These are phyloP conservation scores for Paramecium tetraurelia DNA, from an alignment of 73 alveolate genomes.

Conservation along the genomic window DNA sequence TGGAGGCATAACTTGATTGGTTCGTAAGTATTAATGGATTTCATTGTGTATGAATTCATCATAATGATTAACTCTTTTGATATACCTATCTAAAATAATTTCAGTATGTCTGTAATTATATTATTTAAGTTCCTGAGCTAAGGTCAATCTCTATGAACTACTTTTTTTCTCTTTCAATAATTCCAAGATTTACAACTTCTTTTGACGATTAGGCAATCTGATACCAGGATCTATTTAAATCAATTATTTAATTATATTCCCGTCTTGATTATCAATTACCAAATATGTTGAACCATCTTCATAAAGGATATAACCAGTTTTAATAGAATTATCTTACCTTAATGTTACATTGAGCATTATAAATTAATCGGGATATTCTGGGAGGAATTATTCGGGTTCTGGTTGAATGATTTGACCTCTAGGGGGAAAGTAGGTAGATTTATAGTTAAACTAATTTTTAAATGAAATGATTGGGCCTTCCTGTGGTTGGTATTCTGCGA, in stretches of 20 bases:
- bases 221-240: not conserved
- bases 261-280: not conserved
- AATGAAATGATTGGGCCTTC: not conserved
- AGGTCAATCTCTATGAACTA: not conserved
- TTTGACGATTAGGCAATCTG: not conserved
- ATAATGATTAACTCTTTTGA: not conserved
- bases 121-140: not conserved
- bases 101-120: not conserved
- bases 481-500: not conserved
- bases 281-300: not conserved
- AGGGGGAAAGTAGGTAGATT: not conserved
- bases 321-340: not conserved
- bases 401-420: not conserved
- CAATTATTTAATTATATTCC: not conserved
- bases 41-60: not conserved
- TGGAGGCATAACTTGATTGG: not conserved
- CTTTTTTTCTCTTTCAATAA: not conserved
- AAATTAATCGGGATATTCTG: not conserved
- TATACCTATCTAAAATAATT: not conserved
- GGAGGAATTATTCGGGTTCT: not conserved
- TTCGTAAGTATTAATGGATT: not conserved
- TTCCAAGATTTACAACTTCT: not conserved
- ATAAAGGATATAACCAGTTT: not conserved
- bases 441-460: not conserved
- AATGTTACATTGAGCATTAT: not conserved